Percentiles rank a stretch among this genome's conserved stretches.
Evolutionary conservation across 2,329 filamentous ascomycete species (phyloP).

Genomic region (Cylindrodendrum hubeiense): DNA sequence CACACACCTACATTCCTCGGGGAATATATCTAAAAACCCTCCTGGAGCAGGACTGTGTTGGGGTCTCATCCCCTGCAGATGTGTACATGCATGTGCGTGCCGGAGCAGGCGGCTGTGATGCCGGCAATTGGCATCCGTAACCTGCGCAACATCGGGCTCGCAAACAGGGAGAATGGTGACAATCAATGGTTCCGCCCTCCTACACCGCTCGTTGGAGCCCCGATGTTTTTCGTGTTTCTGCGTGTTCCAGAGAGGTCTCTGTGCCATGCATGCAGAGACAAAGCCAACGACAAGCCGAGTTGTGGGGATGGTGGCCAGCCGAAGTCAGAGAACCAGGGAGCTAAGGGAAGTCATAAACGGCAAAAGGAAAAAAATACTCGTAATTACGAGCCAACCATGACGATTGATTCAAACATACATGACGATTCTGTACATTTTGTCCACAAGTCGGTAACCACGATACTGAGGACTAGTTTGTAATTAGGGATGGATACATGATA

Average conservation of each 20-base stretch:
- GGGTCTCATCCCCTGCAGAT: conserved; percentile 8
- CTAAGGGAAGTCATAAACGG: neutral
- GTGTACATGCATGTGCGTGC: neutral
- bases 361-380: neutral
- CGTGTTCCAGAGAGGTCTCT: neutral
- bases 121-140: neutral
- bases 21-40: neutral
- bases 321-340: neutral
- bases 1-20: neutral
- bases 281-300: conserved; percentile 7
- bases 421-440: conserved; percentile 4
- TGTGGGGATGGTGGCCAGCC: neutral
- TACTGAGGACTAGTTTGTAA: neutral
- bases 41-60: neutral
- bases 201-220: conserved; percentile 11
- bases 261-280: conserved; percentile 1
- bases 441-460: conserved; percentile 1
- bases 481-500: neutral
- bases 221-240: neutral
- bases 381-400: neutral
- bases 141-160: conserved; percentile 6
- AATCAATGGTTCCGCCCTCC: neutral
- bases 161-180: neutral
- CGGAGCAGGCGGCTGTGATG: conserved; percentile 1
- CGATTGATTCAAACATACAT: conserved; percentile 2